Evolutionary conservation across 257 asterid species (phyloP), one percentile per base, ranked within the genome.

Genomic region (Nemophila menziesii): DNA sequence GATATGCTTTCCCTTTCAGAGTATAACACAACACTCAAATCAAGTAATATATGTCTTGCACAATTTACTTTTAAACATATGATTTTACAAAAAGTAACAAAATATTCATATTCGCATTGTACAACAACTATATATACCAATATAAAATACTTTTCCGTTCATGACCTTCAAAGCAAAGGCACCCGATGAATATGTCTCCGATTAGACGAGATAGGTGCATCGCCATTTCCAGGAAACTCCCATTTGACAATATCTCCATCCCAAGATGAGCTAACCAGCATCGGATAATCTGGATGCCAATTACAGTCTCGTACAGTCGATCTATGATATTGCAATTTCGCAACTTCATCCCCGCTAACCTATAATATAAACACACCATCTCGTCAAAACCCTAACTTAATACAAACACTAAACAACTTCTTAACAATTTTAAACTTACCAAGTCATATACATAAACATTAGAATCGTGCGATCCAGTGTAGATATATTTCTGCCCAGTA

Each of bases 401-500:
- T 16, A 24, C 33, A 0, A 39, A 10, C 9, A 14, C 33, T 6
- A 22, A 41, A 0, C 15, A 44, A 33, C 44, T 3, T 20, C 11
- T 33, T 14, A 8, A 38, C 23, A 42, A 37, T 21, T 49, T 43
- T 27, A 49, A n/a, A 49, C 86, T 10, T 79, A 86, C 92, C 94
- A 86, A 51, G 69, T 86, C 96, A 48, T 86, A 86, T 38, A 86
- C 58, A 27, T 86, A 77, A 49, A 82, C 51, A 67, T 68, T 74
- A 4, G 80, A 61, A 54, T 86, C 94, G 44, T 74, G 78, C 16
- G 96, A 86, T 22, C 94, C 96, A 3, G 96, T 86, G 72, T 86
- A 86, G 64, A 86, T 79, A 54, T 79, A 82, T 61, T 75, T 82
- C 67, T 77, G 94, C n/a, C 93, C 96, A 1, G 96, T 82, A 76